Base-by-base conservation (phyloP, 2,329 filamentous ascomycete species). In the Graphilbum ipis-grandicollis region DNA sequence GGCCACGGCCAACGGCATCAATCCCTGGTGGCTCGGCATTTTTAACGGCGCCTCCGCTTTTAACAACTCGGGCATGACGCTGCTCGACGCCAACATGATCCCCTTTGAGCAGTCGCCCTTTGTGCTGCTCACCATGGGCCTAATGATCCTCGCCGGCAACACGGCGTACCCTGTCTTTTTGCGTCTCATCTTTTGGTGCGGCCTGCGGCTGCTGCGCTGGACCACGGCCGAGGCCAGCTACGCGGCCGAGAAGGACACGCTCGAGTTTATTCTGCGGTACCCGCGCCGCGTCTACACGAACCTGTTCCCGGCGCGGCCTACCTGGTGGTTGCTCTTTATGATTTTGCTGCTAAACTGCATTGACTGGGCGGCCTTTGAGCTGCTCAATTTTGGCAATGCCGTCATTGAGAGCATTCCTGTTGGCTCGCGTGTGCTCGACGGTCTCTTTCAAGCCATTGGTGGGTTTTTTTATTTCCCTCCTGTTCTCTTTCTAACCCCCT, bases 1-100 rank as follows among this genome's bases (percentile, higher is more conserved):
- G 4, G 61, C 71, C 1, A 48, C 54, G 2, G 53, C 50, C 5
- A 77, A 79, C 48, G 70, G 66, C 12, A 61, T 75, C 37, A 69
- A 72, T 40, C 68, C 75, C 25, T 79, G 71, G 70, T 80, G 75
- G 75, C 58, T 72, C 3, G 75, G 75, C 30, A 65, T 72, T 32
- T 81, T 80, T 55, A 74, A 77, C 42, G 71, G 70, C 2, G 65
- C 72, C 5, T 77, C 71, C 15, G 75, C 75, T 0, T 81, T 80
- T 52, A 79, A 78, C 53, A 80, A 79, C 45, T 73, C 66, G n/a
- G 75, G 75, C 30, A 77, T 81, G 72, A 69, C 67, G 17, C 57
- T 79, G 26, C 55, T 79, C 12, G 74, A 80, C 49, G 64, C 67
- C 30, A 79, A 77, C 47, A 75, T 82, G 57, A 57, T 68, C 4